Evolutionary conservation across 345 rosid species (phyloP), one percentile per base, ranked within the genome.

Genomic region (Dipteronia sinensis): DNA sequence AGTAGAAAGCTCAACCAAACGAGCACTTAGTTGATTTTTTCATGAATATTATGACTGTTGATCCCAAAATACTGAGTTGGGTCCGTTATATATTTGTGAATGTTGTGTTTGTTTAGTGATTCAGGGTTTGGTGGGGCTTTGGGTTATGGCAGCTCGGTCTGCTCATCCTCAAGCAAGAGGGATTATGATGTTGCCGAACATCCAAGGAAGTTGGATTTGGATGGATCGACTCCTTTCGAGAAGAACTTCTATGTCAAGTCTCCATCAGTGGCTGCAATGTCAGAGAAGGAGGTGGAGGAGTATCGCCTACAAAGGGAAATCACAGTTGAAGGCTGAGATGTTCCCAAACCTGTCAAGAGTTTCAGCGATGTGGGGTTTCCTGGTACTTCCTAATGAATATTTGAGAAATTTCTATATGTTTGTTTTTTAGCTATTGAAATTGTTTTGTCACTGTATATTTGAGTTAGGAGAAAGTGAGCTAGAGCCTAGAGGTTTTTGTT

Each of bases 221-320:
- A 92, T 91, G 99, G 98, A 20, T 83, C 94, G 86, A 88, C 91
- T 82, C 91, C 97, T 55, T 97, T 94, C 25, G 95, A 94, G 87
- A 97, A 97, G 90, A 94, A 94, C 67, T 97, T 97, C 82, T 94
- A 93, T 81, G 87, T 89, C 0, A 98, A 94, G 69, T 94, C 98
- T 0, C 88, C 91, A 0, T 76, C 89, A 25, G 96, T 94, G 73
- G 98, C 94, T 0, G 92, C 93, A 73, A 93, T 97, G 98, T 85
- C 98, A 0, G 96, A 89, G 31, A 79, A 76, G 75, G 96, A 97
- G 69, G 98, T 91, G 42, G 93, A 91, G 74, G 98, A 93, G 61
- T 94, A 91, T 81, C 88, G 98, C 56, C 84, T 38, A 74, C 78
- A 71, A 55, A 89, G 93, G 76, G 98, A 94, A 74, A 97, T 94